Conservation (phyloP, 2,329 filamentous ascomycete genomes). For the Verticillium alfalfae region DNA sequence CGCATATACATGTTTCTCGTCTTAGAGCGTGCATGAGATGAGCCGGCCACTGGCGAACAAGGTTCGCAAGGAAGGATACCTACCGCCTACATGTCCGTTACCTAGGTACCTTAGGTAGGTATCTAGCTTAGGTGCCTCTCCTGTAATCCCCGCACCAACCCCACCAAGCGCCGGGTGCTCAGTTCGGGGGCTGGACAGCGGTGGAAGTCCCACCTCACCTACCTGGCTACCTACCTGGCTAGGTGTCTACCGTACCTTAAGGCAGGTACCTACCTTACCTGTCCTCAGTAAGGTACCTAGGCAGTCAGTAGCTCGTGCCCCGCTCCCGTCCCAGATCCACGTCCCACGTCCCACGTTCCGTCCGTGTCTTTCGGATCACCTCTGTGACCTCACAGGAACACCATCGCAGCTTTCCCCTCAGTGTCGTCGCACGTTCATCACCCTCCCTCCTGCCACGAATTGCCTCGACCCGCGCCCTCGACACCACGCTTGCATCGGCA, state of each 20-base stretch:
- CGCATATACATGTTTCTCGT: background rate
- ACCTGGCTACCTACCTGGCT: no score
- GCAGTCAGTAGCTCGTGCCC: background rate
- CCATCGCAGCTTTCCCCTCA: background rate
- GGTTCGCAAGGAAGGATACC: background rate
- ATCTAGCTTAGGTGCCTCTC: no score
- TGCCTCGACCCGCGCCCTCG: background rate
- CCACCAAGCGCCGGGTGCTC: background rate
- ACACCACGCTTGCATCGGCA: background rate
- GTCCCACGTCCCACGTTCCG: constrained; percentile 3
- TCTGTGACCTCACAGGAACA: constrained; percentile 11
- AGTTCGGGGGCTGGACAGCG: no score
- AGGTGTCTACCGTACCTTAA: no score
- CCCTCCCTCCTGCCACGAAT: background rate
- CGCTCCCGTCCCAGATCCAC: constrained; percentile 3
- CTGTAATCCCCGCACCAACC: background rate
- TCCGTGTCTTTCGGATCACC: constrained; percentile 2
- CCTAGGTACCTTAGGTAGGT: background rate
- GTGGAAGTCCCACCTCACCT: no score
- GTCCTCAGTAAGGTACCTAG: no score
- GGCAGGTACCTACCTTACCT: no score
- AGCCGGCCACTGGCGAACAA: background rate
- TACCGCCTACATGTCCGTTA: background rate
- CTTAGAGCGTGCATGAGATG: background rate
- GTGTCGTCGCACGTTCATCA: background rate